Conservation (phyloP, 1,139 yeast genomes). For the Lodderomyces oxycetoniae region DNA sequence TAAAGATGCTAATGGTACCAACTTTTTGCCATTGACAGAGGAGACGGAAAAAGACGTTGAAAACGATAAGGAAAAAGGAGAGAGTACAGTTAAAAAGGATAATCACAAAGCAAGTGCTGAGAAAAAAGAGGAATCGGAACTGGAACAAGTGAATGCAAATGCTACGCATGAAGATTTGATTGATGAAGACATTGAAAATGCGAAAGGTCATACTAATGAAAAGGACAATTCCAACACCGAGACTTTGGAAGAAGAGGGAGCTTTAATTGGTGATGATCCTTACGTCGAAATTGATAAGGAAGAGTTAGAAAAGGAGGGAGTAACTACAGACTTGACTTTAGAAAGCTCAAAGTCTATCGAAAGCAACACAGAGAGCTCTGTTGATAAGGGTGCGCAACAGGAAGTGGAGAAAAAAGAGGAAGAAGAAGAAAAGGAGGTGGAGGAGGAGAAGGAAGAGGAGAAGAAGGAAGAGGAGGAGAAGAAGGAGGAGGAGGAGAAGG, state of each 20-base stretch:
- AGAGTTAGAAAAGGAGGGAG: slow-evolving; percentile 9
- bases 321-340: no score
- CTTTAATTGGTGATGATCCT: slow-evolving; percentile 44
- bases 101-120: background rate
- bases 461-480: slow-evolving; percentile 6
- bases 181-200: slow-evolving; percentile 9
- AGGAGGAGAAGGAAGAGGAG: slow-evolving; percentile 5
- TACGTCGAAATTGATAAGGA: slow-evolving; percentile 22
- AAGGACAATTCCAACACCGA: slow-evolving; percentile 41
- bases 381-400: no score
- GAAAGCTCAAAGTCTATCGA: no score
- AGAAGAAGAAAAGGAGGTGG: no score
- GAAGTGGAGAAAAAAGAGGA: no score
- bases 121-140: slow-evolving; percentile 1
- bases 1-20: slow-evolving; percentile 7
- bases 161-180: slow-evolving; percentile 8
- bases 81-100: background rate
- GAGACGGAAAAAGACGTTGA: slow-evolving; percentile 4
- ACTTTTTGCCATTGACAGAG: background rate
- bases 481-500: slow-evolving; percentile 4
- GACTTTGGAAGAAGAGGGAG: slow-evolving; percentile 40
- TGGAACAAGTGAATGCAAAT: background rate
- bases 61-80: background rate
- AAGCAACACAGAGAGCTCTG: no score
- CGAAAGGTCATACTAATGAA: slow-evolving; percentile 20